phyloP scores from a whole-genome alignment of 495 filamentous ascomycete genomes.

The Tetracladium marchalianum region DNA sequence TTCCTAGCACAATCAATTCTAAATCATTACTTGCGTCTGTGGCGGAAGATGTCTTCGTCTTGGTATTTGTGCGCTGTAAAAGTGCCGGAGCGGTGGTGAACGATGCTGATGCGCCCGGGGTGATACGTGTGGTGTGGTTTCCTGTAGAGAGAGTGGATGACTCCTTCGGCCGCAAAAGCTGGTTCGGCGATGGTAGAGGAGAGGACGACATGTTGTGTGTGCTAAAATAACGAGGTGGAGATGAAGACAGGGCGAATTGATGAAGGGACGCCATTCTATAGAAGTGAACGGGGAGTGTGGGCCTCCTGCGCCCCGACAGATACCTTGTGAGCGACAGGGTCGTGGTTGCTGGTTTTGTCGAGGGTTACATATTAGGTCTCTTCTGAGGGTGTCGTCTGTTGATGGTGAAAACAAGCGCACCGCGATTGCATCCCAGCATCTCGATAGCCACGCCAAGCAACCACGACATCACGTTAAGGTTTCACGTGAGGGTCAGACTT shows the following conservation, averaged over 20 bases:
- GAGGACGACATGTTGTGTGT: constrained; percentile 31
- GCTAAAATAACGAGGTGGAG: constrained; percentile 22
- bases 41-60: not conserved
- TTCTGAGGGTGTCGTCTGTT: constrained; percentile 2
- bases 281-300: constrained; percentile 19
- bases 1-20: constrained; percentile 7
- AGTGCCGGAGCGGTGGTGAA: constrained; percentile 34
- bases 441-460: constrained; percentile 3
- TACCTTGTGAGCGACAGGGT: constrained; percentile 20
- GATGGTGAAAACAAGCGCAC: not conserved
- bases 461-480: constrained; percentile 15
- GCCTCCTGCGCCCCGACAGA: constrained; percentile 29
- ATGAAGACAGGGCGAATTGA: constrained; percentile 23
- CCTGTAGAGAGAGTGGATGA: constrained; percentile 23
- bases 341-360: not conserved
- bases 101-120: constrained; percentile 20
- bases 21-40: not conserved
- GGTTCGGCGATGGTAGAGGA: constrained; percentile 31
- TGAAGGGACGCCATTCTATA: constrained; percentile 28
- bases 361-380: not conserved
- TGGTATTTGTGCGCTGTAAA: constrained; percentile 7
- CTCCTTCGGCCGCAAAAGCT: constrained; percentile 26
- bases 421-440: not conserved
- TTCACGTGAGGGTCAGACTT: constrained; percentile 5
- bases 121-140: constrained; percentile 24